phyloP scores from a whole-genome alignment of 441 rosid species.

The Populus hybrid region DNA sequence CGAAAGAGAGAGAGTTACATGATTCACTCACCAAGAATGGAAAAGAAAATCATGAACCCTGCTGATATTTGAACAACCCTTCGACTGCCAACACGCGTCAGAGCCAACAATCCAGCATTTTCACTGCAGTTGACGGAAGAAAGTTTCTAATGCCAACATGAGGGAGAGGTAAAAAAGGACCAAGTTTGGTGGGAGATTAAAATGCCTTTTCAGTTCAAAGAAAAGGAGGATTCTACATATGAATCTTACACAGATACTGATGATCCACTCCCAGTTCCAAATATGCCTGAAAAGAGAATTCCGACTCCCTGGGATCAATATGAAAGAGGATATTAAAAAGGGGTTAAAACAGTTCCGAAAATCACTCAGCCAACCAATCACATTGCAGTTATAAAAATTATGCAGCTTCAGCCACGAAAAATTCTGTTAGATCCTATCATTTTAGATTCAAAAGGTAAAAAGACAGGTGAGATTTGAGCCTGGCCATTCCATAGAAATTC shows the following conservation, averaged over 20 bases:
- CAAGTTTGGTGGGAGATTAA: not conserved
- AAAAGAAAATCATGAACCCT: constrained; percentile 97
- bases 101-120: constrained; percentile 84
- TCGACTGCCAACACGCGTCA: constrained; percentile 91
- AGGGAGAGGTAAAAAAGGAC: not conserved
- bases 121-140: constrained; percentile 49
- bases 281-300: constrained; percentile 79
- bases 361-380: not conserved
- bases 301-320: constrained; percentile 65
- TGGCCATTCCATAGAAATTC: not conserved
- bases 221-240: not conserved
- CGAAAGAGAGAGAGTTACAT: not conserved
- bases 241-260: constrained; percentile 80
- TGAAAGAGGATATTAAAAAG: constrained; percentile 3
- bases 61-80: constrained; percentile 96
- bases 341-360: not conserved
- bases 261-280: constrained; percentile 92
- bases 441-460: not conserved
- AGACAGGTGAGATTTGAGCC: not conserved
- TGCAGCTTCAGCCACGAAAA: not conserved
- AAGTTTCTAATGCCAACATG: constrained; percentile 10
- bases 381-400: not conserved
- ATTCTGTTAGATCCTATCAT: not conserved
- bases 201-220: not conserved
- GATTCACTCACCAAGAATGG: constrained; percentile 62